These are phyloP conservation scores for Elongisporangium prolatum DNA, from an alignment of 352 stramenopile genomes.

Conservation along the genomic window DNA sequence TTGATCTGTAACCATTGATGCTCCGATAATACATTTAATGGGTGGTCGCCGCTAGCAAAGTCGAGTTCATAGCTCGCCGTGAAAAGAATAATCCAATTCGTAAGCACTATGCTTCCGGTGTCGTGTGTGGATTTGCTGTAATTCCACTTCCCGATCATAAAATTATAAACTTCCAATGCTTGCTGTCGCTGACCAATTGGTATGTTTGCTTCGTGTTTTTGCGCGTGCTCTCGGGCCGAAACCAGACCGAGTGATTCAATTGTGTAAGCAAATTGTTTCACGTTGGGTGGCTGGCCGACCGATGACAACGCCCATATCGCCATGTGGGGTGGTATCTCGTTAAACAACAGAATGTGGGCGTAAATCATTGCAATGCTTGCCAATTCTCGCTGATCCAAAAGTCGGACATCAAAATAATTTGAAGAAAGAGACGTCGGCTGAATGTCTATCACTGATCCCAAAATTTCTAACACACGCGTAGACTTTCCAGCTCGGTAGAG, in stretches of 20 bases:
- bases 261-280: conserved; percentile 23
- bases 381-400: background rate
- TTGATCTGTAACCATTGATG: conserved; percentile 16
- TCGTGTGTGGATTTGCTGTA: conserved; percentile 8
- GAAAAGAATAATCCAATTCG: conserved; percentile 39
- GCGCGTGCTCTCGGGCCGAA: background rate
- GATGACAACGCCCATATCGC: conserved; percentile 24
- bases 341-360: conserved; percentile 20
- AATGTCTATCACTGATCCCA: background rate
- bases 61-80: conserved; percentile 3
- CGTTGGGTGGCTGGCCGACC: conserved; percentile 12
- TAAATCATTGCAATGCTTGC: conserved; percentile 1
- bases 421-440: background rate
- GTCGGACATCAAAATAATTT: background rate
- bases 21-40: conserved; percentile 19
- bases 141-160: conserved; percentile 13
- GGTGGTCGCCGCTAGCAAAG: conserved; percentile 5
- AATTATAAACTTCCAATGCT: conserved; percentile 18
- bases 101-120: conserved; percentile 20
- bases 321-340: conserved; percentile 19
- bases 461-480: background rate
- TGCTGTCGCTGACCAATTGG: background rate
- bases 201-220: conserved; percentile 1
- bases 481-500: conserved; percentile 19
- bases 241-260: conserved; percentile 14